Percentiles rank a stretch among this genome's conserved stretches.
phyloP scores from a whole-genome alignment of 2,329 filamentous ascomycete genomes.

The Alternaria ethzedia region DNA sequence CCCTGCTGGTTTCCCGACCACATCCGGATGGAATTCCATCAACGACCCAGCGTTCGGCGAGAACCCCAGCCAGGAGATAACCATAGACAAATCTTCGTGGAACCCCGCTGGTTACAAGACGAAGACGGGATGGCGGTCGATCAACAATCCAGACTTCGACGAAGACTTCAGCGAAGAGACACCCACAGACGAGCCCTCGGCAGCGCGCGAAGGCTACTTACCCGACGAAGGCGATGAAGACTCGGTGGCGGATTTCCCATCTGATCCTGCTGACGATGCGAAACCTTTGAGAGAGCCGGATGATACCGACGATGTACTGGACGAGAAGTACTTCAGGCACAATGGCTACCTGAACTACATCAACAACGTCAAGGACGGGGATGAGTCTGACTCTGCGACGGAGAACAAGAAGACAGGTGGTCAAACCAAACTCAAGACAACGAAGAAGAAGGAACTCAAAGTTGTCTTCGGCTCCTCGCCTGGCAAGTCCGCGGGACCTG shows the following conservation, averaged over 20 bases:
- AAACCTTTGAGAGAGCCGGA: not conserved
- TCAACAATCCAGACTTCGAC: not conserved
- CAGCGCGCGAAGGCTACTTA: not conserved
- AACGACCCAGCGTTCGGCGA: not conserved
- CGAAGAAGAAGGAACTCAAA: not conserved
- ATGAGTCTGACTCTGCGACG: not conserved
- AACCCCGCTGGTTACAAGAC: not conserved
- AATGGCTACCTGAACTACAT: constrained; percentile 3
- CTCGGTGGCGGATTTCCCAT: not conserved
- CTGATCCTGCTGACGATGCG: not conserved
- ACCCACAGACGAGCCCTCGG: not conserved
- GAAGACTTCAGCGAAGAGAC: not conserved
- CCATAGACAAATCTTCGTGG: not conserved
- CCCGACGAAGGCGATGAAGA: not conserved
- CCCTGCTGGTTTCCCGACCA: not conserved
- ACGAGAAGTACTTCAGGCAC: constrained; percentile 8
- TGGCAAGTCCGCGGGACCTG: not conserved
- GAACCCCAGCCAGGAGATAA: not conserved
- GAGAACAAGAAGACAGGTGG: not conserved
- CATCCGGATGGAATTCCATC: not conserved
- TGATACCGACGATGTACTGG: not conserved
- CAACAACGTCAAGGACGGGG: not conserved
- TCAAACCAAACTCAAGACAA: not conserved
- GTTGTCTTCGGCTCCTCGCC: not conserved
- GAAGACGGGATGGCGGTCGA: not conserved